Evolutionary conservation across 148 eudicot species (phyloP), one percentile per base, ranked within the genome.

Genomic region (Rhododendron ferrugineum): DNA sequence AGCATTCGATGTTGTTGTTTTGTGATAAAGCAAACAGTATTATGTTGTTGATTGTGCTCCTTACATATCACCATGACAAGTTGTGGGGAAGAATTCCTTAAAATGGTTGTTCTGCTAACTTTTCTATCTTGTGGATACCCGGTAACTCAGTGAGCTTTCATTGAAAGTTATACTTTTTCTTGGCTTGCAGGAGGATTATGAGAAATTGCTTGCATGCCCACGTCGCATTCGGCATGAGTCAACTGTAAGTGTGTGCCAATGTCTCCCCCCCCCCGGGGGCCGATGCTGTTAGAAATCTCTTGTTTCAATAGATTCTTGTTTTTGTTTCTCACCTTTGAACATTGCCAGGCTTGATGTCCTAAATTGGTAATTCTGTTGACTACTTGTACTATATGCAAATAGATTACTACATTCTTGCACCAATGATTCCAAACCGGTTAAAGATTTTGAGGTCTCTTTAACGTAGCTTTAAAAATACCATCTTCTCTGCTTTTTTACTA

Each of bases 171-270:
- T 78, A 40, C n/a, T 64, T 44, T 83, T 79, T 82, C 42, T 72
- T 70, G 76, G n/a, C 58, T 86, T 88, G 91, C 95, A 96, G 99
- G 99, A 91, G 85, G 93, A 92, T 83, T 94, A 94, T 90, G 97
- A 94, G 85, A 92, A 92, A 78, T 84, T 96, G 88, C 88, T 89
- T 81, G 85, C 88, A 64, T 89, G 90, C 62, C 94, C 93, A 82
- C 96, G 99, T 20, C 94, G 90, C 47, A 81, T 96, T 84, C 91
- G 98, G 82, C 93, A 96, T 78, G 99, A 96, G 89, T 94, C 99
- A 79, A 96, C 99, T 84, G 99, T 96, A 90, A 90, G 99, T 89
- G 81, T 34, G 49, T 34, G 49, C 70, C 32, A 50, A 50, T 50
- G 11, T 49, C 16, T 0, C 50, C 0, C 50, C 13, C 50, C 50